A percentile compares a stretch with the other conserved stretches of the same genome.
These are phyloP conservation scores for Pichia pseudocactophila DNA, from an alignment of 805 yeast genomes.

Conservation along the genomic window DNA sequence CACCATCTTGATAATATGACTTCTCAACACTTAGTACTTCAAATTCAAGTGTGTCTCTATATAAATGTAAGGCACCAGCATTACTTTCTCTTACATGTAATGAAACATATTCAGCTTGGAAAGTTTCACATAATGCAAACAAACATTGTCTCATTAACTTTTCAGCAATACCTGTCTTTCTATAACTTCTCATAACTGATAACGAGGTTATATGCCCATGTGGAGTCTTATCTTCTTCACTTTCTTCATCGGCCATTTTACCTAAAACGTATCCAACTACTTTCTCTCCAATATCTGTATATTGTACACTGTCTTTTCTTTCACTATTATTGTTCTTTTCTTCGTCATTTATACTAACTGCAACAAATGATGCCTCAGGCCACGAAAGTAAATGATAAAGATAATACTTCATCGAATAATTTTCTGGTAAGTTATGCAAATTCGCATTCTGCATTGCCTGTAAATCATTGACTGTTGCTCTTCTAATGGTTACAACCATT, in stretches of 20 bases:
- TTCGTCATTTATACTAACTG: conserved; percentile 61
- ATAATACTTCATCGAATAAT: conserved; percentile 85
- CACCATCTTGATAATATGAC: conserved; percentile 93
- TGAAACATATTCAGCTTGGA: conserved; percentile 74
- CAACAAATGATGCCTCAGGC: conserved; percentile 97
- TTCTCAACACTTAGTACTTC: conserved; percentile 76
- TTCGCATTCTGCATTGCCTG: conserved; percentile 96
- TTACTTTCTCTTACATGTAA: conserved; percentile 91
- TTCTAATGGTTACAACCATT: conserved; percentile 83
- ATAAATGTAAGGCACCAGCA: conserved; percentile 87
- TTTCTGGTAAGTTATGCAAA: conserved; percentile 86
- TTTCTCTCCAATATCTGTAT: conserved; percentile 60
- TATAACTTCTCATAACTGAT: conserved; percentile 90
- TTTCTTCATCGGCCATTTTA: conserved; percentile 83
- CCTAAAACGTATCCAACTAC: conserved; percentile 95
- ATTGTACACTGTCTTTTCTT: conserved; percentile 33
- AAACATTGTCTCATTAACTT: conserved; percentile 76
- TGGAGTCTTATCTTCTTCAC: conserved; percentile 53
- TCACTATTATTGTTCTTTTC: conserved; percentile 19
- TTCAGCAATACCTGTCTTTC: conserved; percentile 93
- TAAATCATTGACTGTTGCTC: conserved; percentile 76
- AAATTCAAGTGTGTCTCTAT: conserved; percentile 75
- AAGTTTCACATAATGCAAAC: conserved; percentile 72
- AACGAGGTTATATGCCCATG: conserved; percentile 93
- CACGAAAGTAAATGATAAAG: conserved; percentile 89